Evolutionary conservation across 1,139 yeast species (phyloP), one percentile per base, ranked within the genome.

Genomic region (Nakaseomyces sp.): DNA sequence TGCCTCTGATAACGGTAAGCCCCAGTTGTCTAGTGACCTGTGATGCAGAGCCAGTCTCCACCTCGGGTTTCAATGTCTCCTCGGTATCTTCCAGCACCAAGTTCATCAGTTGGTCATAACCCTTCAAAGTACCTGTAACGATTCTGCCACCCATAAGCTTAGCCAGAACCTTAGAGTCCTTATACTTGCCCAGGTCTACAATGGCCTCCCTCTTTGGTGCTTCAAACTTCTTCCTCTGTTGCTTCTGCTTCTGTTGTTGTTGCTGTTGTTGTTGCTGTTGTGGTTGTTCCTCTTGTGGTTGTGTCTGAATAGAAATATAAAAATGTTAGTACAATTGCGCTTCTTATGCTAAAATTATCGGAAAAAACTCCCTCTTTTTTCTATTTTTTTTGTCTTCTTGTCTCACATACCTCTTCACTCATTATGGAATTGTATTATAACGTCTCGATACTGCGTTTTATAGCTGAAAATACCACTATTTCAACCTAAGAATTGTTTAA

Each of bases 51-150:
- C 75, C 71, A 7, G 44, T 39, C 25, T 72, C 79, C 50, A 81
- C 87, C 43, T 77, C 81, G 15, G 80, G 75, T 61, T 83, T 72
- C 44, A 81, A 54, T 25, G 73, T 74, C 62, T 91, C 96, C 40
- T 73, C 73, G 10, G 85, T 89, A 39, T 88, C 81, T 56, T 88
- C 96, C 53, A 91, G 73, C 7, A 91, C 97, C 55, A 91, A 71
- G 66, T 91, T 91, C 94, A 89, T 83, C 64, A 88, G 73, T 63
- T 85, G 94, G 63, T 91, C 98, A 61, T 75, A 88, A 16, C 98
- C 97, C 57, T 84, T 86, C 55, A 91, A 73, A 0, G 69, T 67
- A 19, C 98, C 98, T 20, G 73, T 72, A 8, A 89, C 80, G 60
- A 71, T 73, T 61, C 96, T 76, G 12, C 96, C 96, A n/a, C 95